phyloP scores from a whole-genome alignment of 352 stramenopile species.

The Aphanomyces invadans region DNA sequence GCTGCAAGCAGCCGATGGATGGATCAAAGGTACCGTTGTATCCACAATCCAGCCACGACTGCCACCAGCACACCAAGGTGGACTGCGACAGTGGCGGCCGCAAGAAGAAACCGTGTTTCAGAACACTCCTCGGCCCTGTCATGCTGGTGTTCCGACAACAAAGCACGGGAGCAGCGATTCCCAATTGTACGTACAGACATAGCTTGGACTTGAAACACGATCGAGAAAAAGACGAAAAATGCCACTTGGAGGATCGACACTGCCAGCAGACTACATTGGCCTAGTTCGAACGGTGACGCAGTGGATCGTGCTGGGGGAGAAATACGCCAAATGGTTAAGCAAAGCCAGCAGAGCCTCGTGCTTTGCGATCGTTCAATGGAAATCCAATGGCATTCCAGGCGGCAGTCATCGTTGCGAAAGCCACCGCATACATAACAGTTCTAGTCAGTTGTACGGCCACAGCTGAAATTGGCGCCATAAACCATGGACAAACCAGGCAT shows the following conservation, averaged over 20 bases:
- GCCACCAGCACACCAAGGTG: conserved; percentile 85
- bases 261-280: conserved; percentile 31
- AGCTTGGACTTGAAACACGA: conserved; percentile 68
- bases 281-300: conserved; percentile 30
- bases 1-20: conserved; percentile 61
- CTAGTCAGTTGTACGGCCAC: conserved; percentile 86
- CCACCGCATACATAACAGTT: conserved; percentile 88
- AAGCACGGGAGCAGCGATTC: conserved; percentile 75
- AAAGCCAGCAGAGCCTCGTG: conserved; percentile 80
- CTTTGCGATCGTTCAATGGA: conserved; percentile 58
- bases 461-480: conserved; percentile 62
- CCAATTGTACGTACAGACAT: conserved; percentile 89
- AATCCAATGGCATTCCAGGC: conserved; percentile 93
- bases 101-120: conserved; percentile 78
- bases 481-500: conserved; percentile 80
- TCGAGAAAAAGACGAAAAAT: conserved; percentile 83
- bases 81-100: conserved; percentile 83
- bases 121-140: conserved; percentile 75
- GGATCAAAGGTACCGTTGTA: conserved; percentile 90
- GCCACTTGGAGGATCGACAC: conserved; percentile 71
- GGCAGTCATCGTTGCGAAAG: conserved; percentile 91
- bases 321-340: conserved; percentile 91
- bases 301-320: conserved; percentile 84
- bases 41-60: conserved; percentile 79
- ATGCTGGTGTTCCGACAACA: conserved; percentile 80